Base-by-base conservation (phyloP, 73 alveolate species). In the Symbiodinium natans region DNA sequence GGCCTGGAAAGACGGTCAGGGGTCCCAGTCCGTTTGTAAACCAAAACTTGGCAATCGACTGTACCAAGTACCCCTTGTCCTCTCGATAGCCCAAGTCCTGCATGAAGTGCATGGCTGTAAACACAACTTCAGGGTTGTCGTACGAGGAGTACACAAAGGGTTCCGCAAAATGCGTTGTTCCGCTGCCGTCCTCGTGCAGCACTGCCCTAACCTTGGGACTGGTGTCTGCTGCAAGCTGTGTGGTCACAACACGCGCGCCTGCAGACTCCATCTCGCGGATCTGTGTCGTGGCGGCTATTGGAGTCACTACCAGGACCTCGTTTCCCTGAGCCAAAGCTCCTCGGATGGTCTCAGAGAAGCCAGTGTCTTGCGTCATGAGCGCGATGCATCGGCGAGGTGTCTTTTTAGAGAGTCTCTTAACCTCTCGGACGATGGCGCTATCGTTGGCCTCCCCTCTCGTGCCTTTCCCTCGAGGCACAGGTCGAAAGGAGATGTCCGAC, bases 1-100 rank as follows among this genome's bases (percentile, higher is more conserved):
- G 41, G 9, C 3, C 2, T 1, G 94, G 95, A 36, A 89, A 89
- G 10, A 89, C 86, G 1, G 38, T 21, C 41, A 89, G 41, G 0
- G 86, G 8, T 5, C 95, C 86, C 39, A 63, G 10, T 4, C 9
- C 9, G 41, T 54, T 86, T 31, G 59, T 46, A 56, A 54, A 86
- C 94, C 94, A 86, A 40, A 86, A 86, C 41, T 86, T 86, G 46
- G 56, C 82, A 34, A 85, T 85, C 27, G 52, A n/a, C 39, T 85
- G 93, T 25, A 85, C 39, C 31, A 68, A 68, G 36, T 48, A 85
- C 33, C 93, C 93, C 59, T 38, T 21, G 31, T 41, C 63, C 25
- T 52, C 33, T 0, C 34, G 23, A 21, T 38, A 43, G 1, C 52
- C 82, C 9, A 13, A 33, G 29, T 71, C 9, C 41, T 13, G 31